These are phyloP conservation scores for Raffaelea arxii DNA, from an alignment of 2,329 filamentous ascomycete species.

Conservation along the genomic window DNA sequence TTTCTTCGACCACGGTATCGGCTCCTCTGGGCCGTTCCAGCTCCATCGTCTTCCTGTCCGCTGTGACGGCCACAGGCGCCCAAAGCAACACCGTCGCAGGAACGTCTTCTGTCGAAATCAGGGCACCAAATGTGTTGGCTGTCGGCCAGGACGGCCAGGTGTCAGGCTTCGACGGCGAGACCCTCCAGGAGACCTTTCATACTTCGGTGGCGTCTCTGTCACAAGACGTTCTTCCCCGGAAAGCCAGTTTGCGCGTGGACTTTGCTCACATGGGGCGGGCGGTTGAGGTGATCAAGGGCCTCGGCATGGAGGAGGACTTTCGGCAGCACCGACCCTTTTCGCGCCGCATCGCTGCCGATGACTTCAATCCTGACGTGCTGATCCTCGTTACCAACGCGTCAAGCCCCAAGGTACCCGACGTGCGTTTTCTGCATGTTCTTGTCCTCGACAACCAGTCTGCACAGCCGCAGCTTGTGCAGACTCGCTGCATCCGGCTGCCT, in stretches of 20 bases:
- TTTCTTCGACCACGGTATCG: conserved; percentile 38
- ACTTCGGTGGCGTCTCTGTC: conserved; percentile 31
- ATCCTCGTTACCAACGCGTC: conserved; percentile 36
- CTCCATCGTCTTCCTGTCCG: conserved; percentile 33
- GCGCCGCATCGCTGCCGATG: conserved; percentile 31
- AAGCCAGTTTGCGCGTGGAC: conserved; percentile 33
- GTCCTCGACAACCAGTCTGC: conserved; percentile 15
- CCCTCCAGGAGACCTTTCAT: conserved; percentile 36
- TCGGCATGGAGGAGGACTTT: conserved; percentile 46
- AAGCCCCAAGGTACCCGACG: conserved; percentile 15
- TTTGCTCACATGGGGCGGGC: conserved; percentile 35
- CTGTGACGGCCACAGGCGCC: conserved; percentile 13
- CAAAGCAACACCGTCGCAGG: no score
- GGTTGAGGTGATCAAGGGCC: conserved; percentile 40
- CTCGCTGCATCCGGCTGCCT: conserved; percentile 12
- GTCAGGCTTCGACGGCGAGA: conserved; percentile 49
- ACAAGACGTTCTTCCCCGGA: conserved; percentile 27
- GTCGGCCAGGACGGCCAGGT: conserved; percentile 53
- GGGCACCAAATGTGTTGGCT: conserved; percentile 38
- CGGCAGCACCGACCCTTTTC: conserved; percentile 41
- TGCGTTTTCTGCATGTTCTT: conserved; percentile 25
- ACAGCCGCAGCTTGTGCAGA: conserved; percentile 13
- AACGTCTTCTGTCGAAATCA: no score
- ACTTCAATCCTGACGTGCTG: conserved; percentile 42
- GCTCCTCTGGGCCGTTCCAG: conserved; percentile 25